Evolutionary conservation across 176 grass and related monocot genomes (phyloP).

Genomic region (Lolium perenne): DNA sequence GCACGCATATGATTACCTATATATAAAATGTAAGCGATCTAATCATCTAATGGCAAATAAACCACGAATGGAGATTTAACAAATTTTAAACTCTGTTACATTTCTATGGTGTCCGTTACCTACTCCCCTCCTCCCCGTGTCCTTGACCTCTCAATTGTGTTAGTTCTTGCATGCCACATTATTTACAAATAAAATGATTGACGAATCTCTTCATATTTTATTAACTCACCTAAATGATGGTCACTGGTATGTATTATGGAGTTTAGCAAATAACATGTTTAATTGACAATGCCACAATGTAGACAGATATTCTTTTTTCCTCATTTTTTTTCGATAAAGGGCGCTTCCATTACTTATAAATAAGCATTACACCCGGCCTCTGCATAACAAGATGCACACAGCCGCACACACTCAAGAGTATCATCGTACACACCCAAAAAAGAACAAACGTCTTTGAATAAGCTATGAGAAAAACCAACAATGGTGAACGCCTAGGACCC

Average conservation of each 20-base stretch:
- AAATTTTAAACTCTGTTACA: neutral
- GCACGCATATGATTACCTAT: no score
- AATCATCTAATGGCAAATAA: neutral
- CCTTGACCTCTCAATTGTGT: neutral
- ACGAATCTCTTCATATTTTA: neutral
- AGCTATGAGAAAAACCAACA: no score
- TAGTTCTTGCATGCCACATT: neutral
- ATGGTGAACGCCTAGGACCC: no score
- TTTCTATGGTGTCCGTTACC: neutral
- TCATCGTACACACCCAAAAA: no score
- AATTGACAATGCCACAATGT: neutral
- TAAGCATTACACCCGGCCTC: no score
- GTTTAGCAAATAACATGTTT: neutral
- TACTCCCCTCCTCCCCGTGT: neutral
- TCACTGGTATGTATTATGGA: neutral
- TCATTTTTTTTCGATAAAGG: no score
- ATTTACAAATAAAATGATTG: neutral
- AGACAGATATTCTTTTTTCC: no score
- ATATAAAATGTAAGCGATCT: neutral
- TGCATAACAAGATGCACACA: no score
- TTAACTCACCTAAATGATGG: neutral
- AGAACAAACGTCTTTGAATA: no score
- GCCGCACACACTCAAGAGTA: no score
- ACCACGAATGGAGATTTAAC: neutral
- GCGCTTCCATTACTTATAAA: no score